A percentile compares a stretch with the other conserved stretches of the same genome.
These are phyloP conservation scores for Scedosporium aurantiacum DNA, from an alignment of 2,329 filamentous ascomycete species.

Conservation along the genomic window DNA sequence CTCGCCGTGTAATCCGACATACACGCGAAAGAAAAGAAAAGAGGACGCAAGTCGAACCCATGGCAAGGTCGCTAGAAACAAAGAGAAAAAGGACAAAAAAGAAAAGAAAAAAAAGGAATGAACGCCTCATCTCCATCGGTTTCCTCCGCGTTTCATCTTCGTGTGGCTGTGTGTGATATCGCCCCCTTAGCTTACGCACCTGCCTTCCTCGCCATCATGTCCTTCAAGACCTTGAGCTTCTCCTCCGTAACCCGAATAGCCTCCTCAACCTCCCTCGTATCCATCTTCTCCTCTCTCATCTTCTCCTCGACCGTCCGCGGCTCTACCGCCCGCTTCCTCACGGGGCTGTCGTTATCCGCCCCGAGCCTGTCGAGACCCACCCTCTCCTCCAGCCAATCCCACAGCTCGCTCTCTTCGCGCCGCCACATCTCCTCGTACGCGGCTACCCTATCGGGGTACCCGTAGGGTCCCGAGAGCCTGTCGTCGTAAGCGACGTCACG, in stretches of 20 bases:
- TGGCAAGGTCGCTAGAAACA: not conserved
- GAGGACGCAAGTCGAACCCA: not conserved
- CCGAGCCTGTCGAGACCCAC: constrained; percentile 57
- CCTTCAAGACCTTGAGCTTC: constrained; percentile 65
- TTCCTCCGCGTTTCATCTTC: not conserved
- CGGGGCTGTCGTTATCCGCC: constrained; percentile 23
- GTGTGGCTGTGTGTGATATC: not conserved
- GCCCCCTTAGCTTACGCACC: not conserved
- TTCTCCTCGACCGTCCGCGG: constrained; percentile 49
- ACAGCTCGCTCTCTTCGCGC: constrained; percentile 75
- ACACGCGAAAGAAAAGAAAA: not conserved
- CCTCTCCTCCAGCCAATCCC: constrained; percentile 87
- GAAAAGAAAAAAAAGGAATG: not conserved
- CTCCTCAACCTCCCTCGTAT: constrained; percentile 63
- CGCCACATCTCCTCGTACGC: constrained; percentile 93
- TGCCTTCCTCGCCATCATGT: constrained; percentile 46
- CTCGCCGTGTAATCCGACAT: not conserved
- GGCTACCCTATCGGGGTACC: constrained; percentile 55
- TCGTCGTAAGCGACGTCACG: constrained; percentile 17
- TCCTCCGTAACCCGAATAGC: constrained; percentile 81
- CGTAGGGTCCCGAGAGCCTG: constrained; percentile 25
- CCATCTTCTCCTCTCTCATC: constrained; percentile 49
- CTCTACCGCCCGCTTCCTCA: constrained; percentile 39
- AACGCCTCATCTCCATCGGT: not conserved
- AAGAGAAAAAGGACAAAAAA: constrained; percentile 3